Conservation (phyloP, 768 basidiomycete species). For the Phanerochaete sordida region DNA sequence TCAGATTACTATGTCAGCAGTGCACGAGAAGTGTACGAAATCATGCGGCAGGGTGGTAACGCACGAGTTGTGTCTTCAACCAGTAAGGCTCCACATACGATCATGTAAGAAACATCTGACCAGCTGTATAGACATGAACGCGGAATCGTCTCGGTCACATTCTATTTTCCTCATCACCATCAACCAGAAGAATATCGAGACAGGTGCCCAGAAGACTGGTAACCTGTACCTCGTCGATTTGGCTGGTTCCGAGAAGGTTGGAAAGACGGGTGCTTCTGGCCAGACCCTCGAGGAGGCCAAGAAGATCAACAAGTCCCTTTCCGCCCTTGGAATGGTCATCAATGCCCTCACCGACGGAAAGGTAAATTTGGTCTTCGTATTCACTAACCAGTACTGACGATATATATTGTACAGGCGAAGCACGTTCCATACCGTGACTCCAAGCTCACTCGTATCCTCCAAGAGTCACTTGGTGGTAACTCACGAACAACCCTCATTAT, state of each 20-base stretch:
- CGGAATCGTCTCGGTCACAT: constrained; percentile 97
- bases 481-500: constrained; percentile 97
- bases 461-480: constrained; percentile 97
- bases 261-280: constrained; percentile 98
- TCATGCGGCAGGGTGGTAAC: constrained; percentile 94
- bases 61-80: constrained; percentile 92
- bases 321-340: constrained; percentile 98
- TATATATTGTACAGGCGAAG: constrained; percentile 57
- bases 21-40: constrained; percentile 94
- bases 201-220: constrained; percentile 93
- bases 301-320: constrained; percentile 99
- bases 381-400: neutral
- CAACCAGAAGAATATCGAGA: constrained; percentile 93
- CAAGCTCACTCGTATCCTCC: constrained; percentile 96
- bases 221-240: constrained; percentile 97
- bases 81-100: constrained; percentile 49
- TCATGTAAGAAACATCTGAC: neutral
- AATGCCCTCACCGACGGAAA: constrained; percentile 96
- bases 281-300: constrained; percentile 99
- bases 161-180: constrained; percentile 99
- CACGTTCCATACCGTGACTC: constrained; percentile 99
- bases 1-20: constrained; percentile 98
- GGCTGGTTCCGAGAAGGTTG: constrained; percentile 98
- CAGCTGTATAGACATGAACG: constrained; percentile 87
- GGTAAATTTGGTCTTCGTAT: constrained; percentile 40